These are phyloP conservation scores for Chrysanthemum makinoi DNA, from an alignment of 129 eudicot genomes.

Conservation along the genomic window DNA sequence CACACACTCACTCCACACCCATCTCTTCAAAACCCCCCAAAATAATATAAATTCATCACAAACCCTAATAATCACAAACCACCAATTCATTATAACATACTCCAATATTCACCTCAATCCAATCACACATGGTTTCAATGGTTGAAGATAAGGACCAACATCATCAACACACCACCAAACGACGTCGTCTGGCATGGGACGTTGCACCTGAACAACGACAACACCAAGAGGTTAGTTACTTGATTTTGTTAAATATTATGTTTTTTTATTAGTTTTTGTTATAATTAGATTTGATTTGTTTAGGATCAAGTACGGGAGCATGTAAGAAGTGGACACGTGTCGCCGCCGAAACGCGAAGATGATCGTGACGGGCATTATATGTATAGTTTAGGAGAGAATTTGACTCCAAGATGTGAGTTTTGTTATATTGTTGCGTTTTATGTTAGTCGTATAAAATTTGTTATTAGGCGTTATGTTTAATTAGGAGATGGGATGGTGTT, in stretches of 20 bases:
- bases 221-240: slow-evolving; percentile 35
- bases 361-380: slow-evolving; percentile 87
- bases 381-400: slow-evolving; percentile 73
- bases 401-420: slow-evolving; percentile 84
- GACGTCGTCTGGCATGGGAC: slow-evolving; percentile 72
- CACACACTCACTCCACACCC: too few relatives aligned
- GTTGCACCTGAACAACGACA: slow-evolving; percentile 40
- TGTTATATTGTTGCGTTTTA: background rate
- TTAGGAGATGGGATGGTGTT: too few relatives aligned
- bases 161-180: slow-evolving; percentile 49
- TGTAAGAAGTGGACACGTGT: slow-evolving; percentile 38
- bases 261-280: slow-evolving; percentile 14
- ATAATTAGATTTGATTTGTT: background rate
- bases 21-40: too few relatives aligned
- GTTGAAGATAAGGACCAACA: slow-evolving; percentile 40
- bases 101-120: too few relatives aligned
- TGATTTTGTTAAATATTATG: background rate
- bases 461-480: background rate
- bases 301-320: slow-evolving; percentile 35
- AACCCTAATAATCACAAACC: too few relatives aligned
- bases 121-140: slow-evolving; percentile 12
- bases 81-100: too few relatives aligned
- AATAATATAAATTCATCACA: too few relatives aligned
- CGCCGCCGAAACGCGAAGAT: slow-evolving; percentile 75
- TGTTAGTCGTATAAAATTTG: background rate